A percentile compares a stretch with the other conserved stretches of the same genome.
Evolutionary conservation across 768 basidiomycete species (phyloP).

Genomic region (Lactarius deliciosus): DNA sequence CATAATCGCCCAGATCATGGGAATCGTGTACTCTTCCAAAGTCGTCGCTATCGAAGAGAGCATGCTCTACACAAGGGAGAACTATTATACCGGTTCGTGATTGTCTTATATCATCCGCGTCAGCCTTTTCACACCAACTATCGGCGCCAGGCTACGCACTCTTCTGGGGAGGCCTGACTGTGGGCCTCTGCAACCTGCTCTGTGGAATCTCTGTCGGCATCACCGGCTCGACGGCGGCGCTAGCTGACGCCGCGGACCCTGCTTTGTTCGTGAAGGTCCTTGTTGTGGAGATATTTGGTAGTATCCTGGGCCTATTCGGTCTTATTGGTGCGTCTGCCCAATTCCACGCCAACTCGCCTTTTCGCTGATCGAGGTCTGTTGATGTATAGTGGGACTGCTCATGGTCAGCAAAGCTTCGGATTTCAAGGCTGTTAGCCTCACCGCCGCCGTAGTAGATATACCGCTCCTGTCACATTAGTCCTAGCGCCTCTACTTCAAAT

Average conservation of each 20-base stretch:
- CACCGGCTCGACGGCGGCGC: slow-evolving; percentile 92
- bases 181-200: slow-evolving; percentile 90
- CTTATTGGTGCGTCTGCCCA: slow-evolving; percentile 68
- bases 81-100: slow-evolving; percentile 84
- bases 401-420: slow-evolving; percentile 69
- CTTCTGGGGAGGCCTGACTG: slow-evolving; percentile 96
- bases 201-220: slow-evolving; percentile 95
- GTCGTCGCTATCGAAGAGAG: slow-evolving; percentile 58
- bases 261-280: slow-evolving; percentile 94
- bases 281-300: slow-evolving; percentile 92
- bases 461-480: slow-evolving; percentile 15
- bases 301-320: slow-evolving; percentile 90
- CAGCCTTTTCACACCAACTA: slow-evolving; percentile 15
- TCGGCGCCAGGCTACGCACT: slow-evolving; percentile 72
- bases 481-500: not conserved
- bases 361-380: slow-evolving; percentile 15
- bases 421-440: slow-evolving; percentile 45
- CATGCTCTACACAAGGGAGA: slow-evolving; percentile 77
- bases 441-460: not conserved
- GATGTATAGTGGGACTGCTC: slow-evolving; percentile 66
- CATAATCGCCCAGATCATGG: slow-evolving; percentile 69
- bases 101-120: not conserved
- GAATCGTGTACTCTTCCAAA: slow-evolving; percentile 93
- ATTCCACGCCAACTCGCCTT: slow-evolving; percentile 5
- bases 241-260: slow-evolving; percentile 95